phyloP scores from a whole-genome alignment of 2,329 filamentous ascomycete genomes.

The Cephalotrichum gorgonifer region DNA sequence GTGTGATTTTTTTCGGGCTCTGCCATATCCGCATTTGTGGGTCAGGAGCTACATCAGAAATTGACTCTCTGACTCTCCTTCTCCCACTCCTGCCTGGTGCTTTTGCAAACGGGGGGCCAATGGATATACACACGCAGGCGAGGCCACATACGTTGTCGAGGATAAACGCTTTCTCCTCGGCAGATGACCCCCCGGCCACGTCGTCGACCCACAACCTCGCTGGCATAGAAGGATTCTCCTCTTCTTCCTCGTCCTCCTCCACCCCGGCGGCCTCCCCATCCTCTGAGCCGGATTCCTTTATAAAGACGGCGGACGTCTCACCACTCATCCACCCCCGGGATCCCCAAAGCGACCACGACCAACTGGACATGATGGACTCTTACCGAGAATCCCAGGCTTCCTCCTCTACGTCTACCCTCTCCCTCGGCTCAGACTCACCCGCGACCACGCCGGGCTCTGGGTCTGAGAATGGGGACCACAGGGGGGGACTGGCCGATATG shows the following conservation, averaged over 20 bases:
- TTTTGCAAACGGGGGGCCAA: background rate
- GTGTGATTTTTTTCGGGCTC: background rate
- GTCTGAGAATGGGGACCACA: slow-evolving; percentile 9
- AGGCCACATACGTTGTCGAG: background rate
- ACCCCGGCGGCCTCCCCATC: background rate
- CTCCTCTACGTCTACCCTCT: slow-evolving; percentile 7
- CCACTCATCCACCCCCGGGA: background rate
- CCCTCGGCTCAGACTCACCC: slow-evolving; percentile 9
- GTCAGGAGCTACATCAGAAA: background rate
- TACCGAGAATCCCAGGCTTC: slow-evolving; percentile 8
- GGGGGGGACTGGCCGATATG: slow-evolving; percentile 1
- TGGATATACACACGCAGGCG: slow-evolving; percentile 1
- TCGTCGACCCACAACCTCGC: background rate
- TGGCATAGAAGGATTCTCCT: slow-evolving; percentile 1
- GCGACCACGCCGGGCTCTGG: slow-evolving; percentile 10
- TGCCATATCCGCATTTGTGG: background rate
- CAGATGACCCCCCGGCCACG: slow-evolving; percentile 1
- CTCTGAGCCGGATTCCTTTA: background rate
- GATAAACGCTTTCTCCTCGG: background rate
- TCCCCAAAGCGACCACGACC: background rate
- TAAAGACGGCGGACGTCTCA: background rate
- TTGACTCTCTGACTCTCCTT: background rate
- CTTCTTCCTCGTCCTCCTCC: no score
- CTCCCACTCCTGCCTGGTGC: background rate
- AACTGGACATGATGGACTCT: slow-evolving; percentile 8